These are phyloP conservation scores for Aspergillus tubingensis DNA, from an alignment of 2,329 filamentous ascomycete genomes.

Conservation along the genomic window DNA sequence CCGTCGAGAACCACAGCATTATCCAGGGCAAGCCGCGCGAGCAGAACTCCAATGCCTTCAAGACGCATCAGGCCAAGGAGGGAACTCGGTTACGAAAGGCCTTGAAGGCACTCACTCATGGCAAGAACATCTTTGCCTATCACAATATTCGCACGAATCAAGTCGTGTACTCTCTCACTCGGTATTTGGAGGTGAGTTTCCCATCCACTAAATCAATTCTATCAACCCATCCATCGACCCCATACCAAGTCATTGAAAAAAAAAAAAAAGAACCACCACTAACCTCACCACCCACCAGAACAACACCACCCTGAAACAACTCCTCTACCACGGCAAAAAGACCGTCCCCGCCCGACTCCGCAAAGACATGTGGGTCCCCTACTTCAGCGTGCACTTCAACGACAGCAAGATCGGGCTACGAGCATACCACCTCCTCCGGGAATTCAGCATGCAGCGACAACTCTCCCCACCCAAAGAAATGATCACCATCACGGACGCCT, in stretches of 20 bases:
- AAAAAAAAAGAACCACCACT: slow-evolving; percentile 13
- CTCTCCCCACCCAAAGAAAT: slow-evolving; percentile 49
- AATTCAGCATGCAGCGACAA: slow-evolving; percentile 62
- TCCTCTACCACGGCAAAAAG: slow-evolving; percentile 66
- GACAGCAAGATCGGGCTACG: slow-evolving; percentile 52
- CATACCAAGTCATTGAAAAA: too few relatives aligned
- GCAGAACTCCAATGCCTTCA: slow-evolving; percentile 46
- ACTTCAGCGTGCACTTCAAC: slow-evolving; percentile 60
- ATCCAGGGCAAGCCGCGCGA: slow-evolving; percentile 47
- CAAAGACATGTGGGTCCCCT: slow-evolving; percentile 64
- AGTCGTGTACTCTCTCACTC: slow-evolving; percentile 63
- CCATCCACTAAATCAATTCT: not conserved
- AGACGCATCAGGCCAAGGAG: slow-evolving; percentile 40
- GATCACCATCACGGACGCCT: slow-evolving; percentile 49
- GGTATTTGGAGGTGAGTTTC: slow-evolving; percentile 54
- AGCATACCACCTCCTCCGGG: slow-evolving; percentile 60
- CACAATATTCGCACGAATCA: slow-evolving; percentile 64
- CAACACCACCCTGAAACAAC: slow-evolving; percentile 56
- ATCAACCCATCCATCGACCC: not conserved
- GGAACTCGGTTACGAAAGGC: slow-evolving; percentile 47
- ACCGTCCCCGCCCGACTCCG: slow-evolving; percentile 59
- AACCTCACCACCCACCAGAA: slow-evolving; percentile 39
- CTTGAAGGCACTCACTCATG: slow-evolving; percentile 51
- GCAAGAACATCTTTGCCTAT: slow-evolving; percentile 65
- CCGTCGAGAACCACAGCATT: slow-evolving; percentile 34